Evolutionary conservation across 192 early-diverging fungal species (phyloP).

Genomic region (Backusella mclennaniae): DNA sequence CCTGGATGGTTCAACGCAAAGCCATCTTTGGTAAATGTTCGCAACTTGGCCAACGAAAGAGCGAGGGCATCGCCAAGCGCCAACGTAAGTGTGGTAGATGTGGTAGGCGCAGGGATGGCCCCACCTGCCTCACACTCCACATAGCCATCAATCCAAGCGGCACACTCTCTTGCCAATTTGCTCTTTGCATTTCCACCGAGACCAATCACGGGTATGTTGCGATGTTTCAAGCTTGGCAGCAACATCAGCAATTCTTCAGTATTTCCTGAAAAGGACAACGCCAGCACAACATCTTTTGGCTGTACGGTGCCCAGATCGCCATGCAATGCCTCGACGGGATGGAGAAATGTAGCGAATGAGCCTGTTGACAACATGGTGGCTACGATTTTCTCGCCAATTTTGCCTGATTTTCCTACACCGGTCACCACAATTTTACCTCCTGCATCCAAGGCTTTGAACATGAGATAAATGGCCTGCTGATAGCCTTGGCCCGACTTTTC

Average conservation of each 20-base stretch:
- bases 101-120: conserved; percentile 43
- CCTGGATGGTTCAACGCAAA: conserved; percentile 51
- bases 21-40: conserved; percentile 33
- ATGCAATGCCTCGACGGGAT: conserved; percentile 47
- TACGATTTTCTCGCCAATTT: conserved; percentile 46
- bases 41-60: conserved; percentile 32
- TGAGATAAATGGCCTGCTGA: conserved; percentile 29
- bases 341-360: conserved; percentile 39
- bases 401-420: conserved; percentile 48
- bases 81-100: conserved; percentile 44
- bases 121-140: conserved; percentile 36
- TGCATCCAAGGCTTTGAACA: conserved; percentile 30
- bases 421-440: conserved; percentile 48
- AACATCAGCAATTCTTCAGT: conserved; percentile 42
- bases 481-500: conserved; percentile 27
- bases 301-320: conserved; percentile 42
- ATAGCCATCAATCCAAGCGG: conserved; percentile 42
- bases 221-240: conserved; percentile 38
- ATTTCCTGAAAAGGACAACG: conserved; percentile 46
- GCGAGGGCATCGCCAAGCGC: conserved; percentile 47
- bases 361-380: conserved; percentile 44
- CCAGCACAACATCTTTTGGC: conserved; percentile 36
- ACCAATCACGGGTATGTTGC: conserved; percentile 38
- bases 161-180: conserved; percentile 39
- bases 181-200: conserved; percentile 41